Evolutionary conservation across 2,329 filamentous ascomycete genomes (phyloP).

Genomic region (Diaporthe australafricana): DNA sequence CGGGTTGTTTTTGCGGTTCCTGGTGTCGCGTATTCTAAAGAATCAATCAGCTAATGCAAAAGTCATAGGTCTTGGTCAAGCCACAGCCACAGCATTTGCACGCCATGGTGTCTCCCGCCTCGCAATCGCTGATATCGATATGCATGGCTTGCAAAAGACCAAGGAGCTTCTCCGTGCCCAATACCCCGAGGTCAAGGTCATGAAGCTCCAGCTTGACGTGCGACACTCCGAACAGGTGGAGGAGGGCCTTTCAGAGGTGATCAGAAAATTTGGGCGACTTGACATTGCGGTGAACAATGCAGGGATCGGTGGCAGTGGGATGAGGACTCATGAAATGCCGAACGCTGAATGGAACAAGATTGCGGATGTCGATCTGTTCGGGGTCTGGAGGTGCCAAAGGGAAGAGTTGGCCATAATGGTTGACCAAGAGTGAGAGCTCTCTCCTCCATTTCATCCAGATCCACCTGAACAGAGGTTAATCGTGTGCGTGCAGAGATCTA

Average conservation of each 20-base stretch:
- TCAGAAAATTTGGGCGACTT: neutral
- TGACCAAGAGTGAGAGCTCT: constrained; percentile 56
- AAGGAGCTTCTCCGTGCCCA: neutral
- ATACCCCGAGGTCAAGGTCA: neutral
- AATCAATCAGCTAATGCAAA: neutral
- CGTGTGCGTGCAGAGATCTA: neutral
- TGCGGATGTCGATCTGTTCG: constrained; percentile 64
- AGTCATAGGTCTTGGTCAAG: neutral
- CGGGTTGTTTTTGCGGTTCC: neutral
- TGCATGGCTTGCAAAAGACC: neutral
- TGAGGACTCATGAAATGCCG: neutral
- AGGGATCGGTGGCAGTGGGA: neutral
- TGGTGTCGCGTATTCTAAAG: neutral
- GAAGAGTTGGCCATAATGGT: constrained; percentile 65
- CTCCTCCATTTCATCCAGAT: neutral
- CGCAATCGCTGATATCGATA: neutral
- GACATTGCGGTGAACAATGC: constrained; percentile 15
- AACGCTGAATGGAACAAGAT: constrained; percentile 59
- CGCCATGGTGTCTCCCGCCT: neutral
- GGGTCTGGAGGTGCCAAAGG: constrained; percentile 67
- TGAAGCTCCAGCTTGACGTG: constrained; percentile 18
- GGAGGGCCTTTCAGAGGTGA: neutral
- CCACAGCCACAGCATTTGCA: neutral
- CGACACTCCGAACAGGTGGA: neutral
- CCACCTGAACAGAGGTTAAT: neutral